These are phyloP conservation scores for Bimuria novae-zelandiae DNA, from an alignment of 2,329 filamentous ascomycete genomes.

Conservation along the genomic window DNA sequence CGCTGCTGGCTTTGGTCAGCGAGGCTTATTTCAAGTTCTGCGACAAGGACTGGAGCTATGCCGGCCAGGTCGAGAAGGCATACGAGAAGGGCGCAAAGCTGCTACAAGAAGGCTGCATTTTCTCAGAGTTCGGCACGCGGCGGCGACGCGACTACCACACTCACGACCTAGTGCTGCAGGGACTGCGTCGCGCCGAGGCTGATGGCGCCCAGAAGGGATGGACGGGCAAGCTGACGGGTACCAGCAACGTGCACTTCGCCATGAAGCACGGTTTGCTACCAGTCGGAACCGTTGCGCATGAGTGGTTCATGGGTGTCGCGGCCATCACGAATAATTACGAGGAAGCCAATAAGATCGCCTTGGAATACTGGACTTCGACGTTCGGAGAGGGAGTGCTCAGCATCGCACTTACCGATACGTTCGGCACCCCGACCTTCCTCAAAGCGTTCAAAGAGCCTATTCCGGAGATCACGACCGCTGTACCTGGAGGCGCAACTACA, in stretches of 20 bases:
- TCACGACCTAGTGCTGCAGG: conserved; percentile 87
- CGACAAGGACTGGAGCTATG: conserved; percentile 89
- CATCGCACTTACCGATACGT: conserved; percentile 94
- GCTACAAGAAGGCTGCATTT: conserved; percentile 79
- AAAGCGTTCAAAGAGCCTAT: conserved; percentile 77
- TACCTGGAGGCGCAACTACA: conserved; percentile 46
- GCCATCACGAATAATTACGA: conserved; percentile 87
- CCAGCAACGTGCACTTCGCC: conserved; percentile 95
- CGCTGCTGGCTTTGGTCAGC: conserved; percentile 85
- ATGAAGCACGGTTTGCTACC: conserved; percentile 88
- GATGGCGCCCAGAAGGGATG: conserved; percentile 68
- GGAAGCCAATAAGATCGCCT: conserved; percentile 78
- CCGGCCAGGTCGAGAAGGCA: conserved; percentile 83
- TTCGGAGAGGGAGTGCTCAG: conserved; percentile 84
- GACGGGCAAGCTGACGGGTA: conserved; percentile 78
- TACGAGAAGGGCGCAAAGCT: conserved; percentile 78
- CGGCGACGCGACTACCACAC: conserved; percentile 92
- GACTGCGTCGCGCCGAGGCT: conserved; percentile 77
- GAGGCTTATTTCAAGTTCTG: conserved; percentile 98
- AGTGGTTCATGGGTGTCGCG: conserved; percentile 99
- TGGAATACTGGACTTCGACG: conserved; percentile 87
- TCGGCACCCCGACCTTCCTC: conserved; percentile 88
- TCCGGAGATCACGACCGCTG: conserved; percentile 50
- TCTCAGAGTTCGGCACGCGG: conserved; percentile 93
- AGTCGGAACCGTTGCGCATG: conserved; percentile 89